Conservation (phyloP, 2,329 filamentous ascomycete genomes). For the Sphaerostilbella broomeana region DNA sequence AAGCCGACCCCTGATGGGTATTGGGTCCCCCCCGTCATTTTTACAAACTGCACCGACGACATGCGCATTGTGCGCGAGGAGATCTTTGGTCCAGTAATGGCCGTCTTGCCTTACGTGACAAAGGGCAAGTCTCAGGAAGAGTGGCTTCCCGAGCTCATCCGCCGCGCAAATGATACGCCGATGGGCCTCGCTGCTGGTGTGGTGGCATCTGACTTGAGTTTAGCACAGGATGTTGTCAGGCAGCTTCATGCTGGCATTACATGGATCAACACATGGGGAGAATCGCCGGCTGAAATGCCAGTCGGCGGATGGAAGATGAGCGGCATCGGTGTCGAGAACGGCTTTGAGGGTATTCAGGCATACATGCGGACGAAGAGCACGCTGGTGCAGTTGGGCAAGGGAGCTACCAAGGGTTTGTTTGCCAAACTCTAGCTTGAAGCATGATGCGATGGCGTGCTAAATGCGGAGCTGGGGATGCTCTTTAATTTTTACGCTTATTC, state of each 20-base stretch:
- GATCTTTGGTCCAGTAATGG: conserved; percentile 86
- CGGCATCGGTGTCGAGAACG: conserved; percentile 83
- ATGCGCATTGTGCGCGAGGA: conserved; percentile 79
- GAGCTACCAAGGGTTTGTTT: conserved; percentile 63
- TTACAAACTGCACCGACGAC: conserved; percentile 74
- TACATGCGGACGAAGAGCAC: conserved; percentile 88
- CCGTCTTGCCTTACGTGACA: conserved; percentile 65
- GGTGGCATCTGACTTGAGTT: conserved; percentile 68
- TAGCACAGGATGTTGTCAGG: conserved; percentile 64
- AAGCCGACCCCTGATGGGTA: conserved; percentile 57
- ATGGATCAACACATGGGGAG: conserved; percentile 93
- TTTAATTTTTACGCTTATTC: no score
- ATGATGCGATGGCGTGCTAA: no score
- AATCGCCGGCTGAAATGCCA: conserved; percentile 84
- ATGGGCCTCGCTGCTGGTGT: conserved; percentile 80
- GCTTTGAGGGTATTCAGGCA: conserved; percentile 67
- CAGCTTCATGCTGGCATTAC: conserved; percentile 78
- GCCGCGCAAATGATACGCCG: conserved; percentile 67
- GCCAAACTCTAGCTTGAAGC: conserved; percentile 50
- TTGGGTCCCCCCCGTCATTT: conserved; percentile 79
- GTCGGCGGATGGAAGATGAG: conserved; percentile 91
- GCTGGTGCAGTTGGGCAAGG: conserved; percentile 66
- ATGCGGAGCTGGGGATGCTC: no score
- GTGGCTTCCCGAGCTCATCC: conserved; percentile 59
- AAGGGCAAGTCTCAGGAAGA: conserved; percentile 22